These are phyloP conservation scores for Saturnispora mendoncae DNA, from an alignment of 805 yeast genomes.

Conservation along the genomic window DNA sequence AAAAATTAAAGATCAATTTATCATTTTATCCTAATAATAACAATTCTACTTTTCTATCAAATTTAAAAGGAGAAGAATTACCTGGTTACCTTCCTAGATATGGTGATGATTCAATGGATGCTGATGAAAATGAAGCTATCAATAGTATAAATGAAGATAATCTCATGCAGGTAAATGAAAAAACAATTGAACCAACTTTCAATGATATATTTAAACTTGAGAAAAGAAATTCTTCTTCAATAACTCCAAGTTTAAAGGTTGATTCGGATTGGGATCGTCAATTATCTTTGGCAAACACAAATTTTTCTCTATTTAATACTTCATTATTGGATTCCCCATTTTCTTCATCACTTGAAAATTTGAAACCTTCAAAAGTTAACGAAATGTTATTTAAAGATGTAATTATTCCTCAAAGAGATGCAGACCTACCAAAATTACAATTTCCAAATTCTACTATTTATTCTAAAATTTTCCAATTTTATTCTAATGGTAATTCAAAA, in stretches of 20 bases:
- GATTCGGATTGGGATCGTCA: slow-evolving; percentile 59
- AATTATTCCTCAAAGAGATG: neutral
- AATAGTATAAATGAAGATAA: slow-evolving; percentile 8
- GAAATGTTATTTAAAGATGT: neutral
- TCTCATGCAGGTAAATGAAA: slow-evolving; percentile 12
- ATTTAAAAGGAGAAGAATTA: neutral
- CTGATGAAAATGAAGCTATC: neutral
- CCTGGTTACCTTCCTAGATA: neutral
- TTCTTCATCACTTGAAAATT: slow-evolving; percentile 9
- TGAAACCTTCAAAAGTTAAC: slow-evolving; percentile 10
- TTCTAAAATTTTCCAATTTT: neutral
- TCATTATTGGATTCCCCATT: slow-evolving; percentile 12
- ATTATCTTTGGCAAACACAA: slow-evolving; percentile 41
- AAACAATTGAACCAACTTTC: slow-evolving; percentile 9
- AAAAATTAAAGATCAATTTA: slow-evolving; percentile 15
- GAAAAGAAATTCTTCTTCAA: slow-evolving; percentile 1
- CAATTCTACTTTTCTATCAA: too few relatives aligned
- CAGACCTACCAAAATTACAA: neutral
- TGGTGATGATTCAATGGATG: neutral
- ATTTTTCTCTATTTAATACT: slow-evolving; percentile 32
- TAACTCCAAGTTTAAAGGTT: slow-evolving; percentile 5
- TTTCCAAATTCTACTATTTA: neutral
- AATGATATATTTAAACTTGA: slow-evolving; percentile 8
- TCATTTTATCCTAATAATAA: too few relatives aligned
- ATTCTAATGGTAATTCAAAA: neutral